phyloP scores from a whole-genome alignment of 148 eudicot species.

The Vaccinium corymbosum region DNA sequence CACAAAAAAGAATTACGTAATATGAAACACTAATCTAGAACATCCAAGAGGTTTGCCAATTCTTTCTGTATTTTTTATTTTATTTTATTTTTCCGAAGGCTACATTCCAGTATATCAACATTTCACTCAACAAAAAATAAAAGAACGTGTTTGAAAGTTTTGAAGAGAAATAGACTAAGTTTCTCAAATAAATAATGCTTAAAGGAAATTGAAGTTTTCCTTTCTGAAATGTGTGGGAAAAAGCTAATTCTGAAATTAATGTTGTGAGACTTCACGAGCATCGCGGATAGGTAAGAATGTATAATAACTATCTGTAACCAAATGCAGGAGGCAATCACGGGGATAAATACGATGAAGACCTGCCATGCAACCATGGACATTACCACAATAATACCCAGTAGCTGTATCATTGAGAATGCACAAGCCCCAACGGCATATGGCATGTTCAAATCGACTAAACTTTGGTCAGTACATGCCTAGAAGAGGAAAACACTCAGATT shows the following conservation, averaged over 20 bases:
- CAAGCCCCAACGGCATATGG: conserved; percentile 26
- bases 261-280: no score
- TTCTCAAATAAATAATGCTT: not conserved
- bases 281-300: not conserved
- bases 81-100: not conserved
- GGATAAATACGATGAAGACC: conserved; percentile 46
- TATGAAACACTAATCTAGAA: not conserved
- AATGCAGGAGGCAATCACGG: conserved; percentile 36
- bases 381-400: conserved; percentile 36
- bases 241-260: not conserved
- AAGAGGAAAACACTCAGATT: not conserved
- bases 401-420: conserved; percentile 39
- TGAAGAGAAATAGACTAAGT: not conserved
- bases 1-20: not conserved
- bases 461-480: conserved; percentile 62
- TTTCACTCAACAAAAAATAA: no score
- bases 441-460: conserved; percentile 36
- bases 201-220: not conserved
- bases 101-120: not conserved
- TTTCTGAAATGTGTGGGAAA: not conserved
- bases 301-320: conserved; percentile 35
- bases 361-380: conserved; percentile 58
- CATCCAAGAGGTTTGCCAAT: not conserved
- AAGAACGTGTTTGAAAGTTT: no score
- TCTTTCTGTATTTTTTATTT: not conserved